These are phyloP conservation scores for Borovskyia barvae DNA, from an alignment of 208 protist genomes.

Conservation along the genomic window DNA sequence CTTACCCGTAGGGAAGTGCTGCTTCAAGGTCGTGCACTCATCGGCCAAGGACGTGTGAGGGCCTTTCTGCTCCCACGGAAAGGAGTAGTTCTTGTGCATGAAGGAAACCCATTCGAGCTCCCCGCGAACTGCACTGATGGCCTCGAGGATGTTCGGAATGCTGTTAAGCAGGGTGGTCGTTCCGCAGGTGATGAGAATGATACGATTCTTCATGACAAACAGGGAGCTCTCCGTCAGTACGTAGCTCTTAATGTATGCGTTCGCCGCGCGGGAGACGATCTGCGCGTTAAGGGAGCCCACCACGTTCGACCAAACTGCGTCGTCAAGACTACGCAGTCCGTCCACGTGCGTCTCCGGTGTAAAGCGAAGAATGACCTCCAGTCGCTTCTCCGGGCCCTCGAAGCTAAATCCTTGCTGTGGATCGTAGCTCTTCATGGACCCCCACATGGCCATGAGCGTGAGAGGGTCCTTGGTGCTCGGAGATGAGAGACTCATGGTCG, in stretches of 20 bases:
- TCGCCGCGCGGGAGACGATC: constrained; percentile 80
- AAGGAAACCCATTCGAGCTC: constrained; percentile 91
- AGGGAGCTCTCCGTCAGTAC: constrained; percentile 92
- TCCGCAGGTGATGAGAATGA: constrained; percentile 94
- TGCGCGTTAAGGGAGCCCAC: constrained; percentile 79
- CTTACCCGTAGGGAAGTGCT: constrained; percentile 75
- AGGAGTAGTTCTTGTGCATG: constrained; percentile 94
- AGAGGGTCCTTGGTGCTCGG: constrained; percentile 70
- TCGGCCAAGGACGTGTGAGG: constrained; percentile 82
- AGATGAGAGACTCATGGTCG: constrained; percentile 13
- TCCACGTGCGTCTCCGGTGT: constrained; percentile 63
- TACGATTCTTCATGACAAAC: constrained; percentile 91
- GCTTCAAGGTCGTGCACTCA: constrained; percentile 78
- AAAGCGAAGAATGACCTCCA: constrained; percentile 84
- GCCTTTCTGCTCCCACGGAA: constrained; percentile 88
- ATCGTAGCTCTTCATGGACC: constrained; percentile 73
- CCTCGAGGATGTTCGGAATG: constrained; percentile 78
- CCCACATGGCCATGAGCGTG: constrained; percentile 90
- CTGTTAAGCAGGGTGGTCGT: constrained; percentile 92
- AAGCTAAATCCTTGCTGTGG: constrained; percentile 83
- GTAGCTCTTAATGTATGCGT: constrained; percentile 89
- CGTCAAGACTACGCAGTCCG: constrained; percentile 65
- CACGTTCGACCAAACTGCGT: constrained; percentile 67
- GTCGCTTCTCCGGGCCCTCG: constrained; percentile 91
- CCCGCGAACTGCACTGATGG: constrained; percentile 67